Conservation (phyloP, 352 stramenopile species). For the Albugo candida region DNA sequence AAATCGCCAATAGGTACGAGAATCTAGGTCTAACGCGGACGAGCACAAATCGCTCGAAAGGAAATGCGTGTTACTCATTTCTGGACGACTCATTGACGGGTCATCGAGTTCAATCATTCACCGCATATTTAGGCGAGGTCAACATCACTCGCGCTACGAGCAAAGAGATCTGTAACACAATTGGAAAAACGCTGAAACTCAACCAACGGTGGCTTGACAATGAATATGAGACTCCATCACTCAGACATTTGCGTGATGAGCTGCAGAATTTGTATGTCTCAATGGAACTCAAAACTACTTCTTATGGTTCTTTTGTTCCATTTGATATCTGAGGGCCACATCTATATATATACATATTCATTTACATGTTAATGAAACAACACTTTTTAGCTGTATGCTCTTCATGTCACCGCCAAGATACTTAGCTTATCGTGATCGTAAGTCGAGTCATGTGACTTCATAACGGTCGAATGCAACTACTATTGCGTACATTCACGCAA, state of each 20-base stretch:
- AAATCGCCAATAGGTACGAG: conserved; percentile 13
- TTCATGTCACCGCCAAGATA: too few relatives aligned
- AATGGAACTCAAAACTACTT: conserved; percentile 12
- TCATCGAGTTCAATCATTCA: conserved; percentile 13
- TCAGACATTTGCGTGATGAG: conserved; percentile 12
- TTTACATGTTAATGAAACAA: too few relatives aligned
- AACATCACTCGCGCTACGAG: conserved; percentile 13
- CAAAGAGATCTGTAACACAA: conserved; percentile 14
- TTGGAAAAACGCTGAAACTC: conserved; percentile 13
- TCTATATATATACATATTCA: too few relatives aligned
- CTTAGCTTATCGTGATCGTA: too few relatives aligned
- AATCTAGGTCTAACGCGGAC: conserved; percentile 24
- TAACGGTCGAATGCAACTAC: too few relatives aligned
- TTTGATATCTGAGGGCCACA: too few relatives aligned
- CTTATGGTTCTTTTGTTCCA: too few relatives aligned
- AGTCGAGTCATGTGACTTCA: too few relatives aligned
- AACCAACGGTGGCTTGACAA: conserved; percentile 12
- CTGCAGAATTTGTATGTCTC: conserved; percentile 17
- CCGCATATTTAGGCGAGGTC: conserved; percentile 13
- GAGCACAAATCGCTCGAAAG: conserved; percentile 24
- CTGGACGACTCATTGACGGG: conserved; percentile 21
- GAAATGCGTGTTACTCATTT: conserved; percentile 17
- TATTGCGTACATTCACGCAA: too few relatives aligned
- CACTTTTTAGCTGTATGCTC: too few relatives aligned
- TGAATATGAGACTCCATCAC: conserved; percentile 10